Percentiles rank a stretch among this genome's conserved stretches.
phyloP scores from a whole-genome alignment of 176 grass and related monocot genomes.

The Poa annua region DNA sequence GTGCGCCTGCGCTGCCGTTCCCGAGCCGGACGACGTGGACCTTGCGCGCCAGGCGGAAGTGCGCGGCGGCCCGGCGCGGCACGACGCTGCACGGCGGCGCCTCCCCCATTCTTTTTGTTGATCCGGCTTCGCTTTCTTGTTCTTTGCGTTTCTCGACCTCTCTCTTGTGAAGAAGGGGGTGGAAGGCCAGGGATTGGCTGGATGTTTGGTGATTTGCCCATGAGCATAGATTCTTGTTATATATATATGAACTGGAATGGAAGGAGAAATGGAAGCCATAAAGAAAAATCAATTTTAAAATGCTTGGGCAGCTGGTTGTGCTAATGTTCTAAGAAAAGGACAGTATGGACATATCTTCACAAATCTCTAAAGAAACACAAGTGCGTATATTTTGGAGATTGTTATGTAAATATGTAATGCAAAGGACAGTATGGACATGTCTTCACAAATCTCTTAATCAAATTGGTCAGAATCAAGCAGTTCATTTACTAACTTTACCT shows the following conservation, averaged over 20 bases:
- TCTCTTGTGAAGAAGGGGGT: constrained; percentile 6
- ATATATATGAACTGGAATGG: background rate
- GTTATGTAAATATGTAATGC: too few species aligned
- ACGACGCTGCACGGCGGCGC: constrained; percentile 33
- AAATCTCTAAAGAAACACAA: background rate
- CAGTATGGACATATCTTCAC: background rate
- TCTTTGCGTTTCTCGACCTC: background rate
- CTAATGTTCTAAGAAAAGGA: background rate
- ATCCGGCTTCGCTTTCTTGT: background rate
- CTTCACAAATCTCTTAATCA: background rate
- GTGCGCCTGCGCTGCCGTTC: background rate
- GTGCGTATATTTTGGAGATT: background rate
- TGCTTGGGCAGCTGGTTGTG: background rate
- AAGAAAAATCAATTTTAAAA: background rate
- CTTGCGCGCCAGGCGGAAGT: constrained; percentile 49
- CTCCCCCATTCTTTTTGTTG: constrained; percentile 31
- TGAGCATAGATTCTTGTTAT: too few species aligned
- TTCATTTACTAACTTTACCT: background rate
- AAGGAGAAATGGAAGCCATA: background rate
- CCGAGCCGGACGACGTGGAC: constrained; percentile 60
- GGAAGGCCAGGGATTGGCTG: background rate
- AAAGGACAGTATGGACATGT: background rate
- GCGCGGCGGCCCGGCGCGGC: background rate
- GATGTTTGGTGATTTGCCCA: background rate
- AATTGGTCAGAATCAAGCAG: background rate